Evolutionary conservation across 1,139 yeast species (phyloP).

Genomic region (Candida dubliniensis): DNA sequence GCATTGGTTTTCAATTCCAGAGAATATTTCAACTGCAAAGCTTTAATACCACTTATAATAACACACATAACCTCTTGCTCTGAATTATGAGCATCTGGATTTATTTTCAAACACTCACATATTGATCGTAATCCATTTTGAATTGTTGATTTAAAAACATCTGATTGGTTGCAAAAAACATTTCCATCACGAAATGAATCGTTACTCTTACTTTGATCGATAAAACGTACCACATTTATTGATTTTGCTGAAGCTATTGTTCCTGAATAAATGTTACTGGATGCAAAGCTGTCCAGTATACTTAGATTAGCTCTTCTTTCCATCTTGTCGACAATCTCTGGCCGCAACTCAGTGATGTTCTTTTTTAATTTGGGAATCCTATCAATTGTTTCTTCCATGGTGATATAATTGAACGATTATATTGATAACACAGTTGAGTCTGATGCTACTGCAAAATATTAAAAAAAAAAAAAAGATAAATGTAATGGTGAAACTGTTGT

Average conservation of each 20-base stretch:
- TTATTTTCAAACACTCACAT: background rate
- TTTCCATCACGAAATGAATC: background rate
- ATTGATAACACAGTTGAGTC: too few species aligned
- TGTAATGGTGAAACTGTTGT: background rate
- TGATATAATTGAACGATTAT: background rate
- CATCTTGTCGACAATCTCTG: constrained; percentile 1
- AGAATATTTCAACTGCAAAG: background rate
- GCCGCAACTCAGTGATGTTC: background rate
- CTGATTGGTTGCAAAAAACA: background rate
- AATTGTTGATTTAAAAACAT: background rate
- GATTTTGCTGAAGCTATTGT: background rate
- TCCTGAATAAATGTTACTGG: background rate
- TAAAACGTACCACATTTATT: background rate
- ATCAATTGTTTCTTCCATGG: background rate
- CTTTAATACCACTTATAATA: background rate
- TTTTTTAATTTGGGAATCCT: background rate
- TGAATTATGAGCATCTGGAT: background rate
- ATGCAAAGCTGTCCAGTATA: background rate
- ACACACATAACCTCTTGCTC: background rate
- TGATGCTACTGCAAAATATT: too few species aligned
- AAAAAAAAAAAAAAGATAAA: background rate
- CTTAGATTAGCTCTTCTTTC: constrained; percentile 6
- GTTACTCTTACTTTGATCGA: background rate
- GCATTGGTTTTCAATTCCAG: background rate
- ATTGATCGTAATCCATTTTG: background rate